A percentile compares a stretch with the other conserved stretches of the same genome.
phyloP scores from a whole-genome alignment of 1,139 yeast species.

The Lodderomyces theae region DNA sequence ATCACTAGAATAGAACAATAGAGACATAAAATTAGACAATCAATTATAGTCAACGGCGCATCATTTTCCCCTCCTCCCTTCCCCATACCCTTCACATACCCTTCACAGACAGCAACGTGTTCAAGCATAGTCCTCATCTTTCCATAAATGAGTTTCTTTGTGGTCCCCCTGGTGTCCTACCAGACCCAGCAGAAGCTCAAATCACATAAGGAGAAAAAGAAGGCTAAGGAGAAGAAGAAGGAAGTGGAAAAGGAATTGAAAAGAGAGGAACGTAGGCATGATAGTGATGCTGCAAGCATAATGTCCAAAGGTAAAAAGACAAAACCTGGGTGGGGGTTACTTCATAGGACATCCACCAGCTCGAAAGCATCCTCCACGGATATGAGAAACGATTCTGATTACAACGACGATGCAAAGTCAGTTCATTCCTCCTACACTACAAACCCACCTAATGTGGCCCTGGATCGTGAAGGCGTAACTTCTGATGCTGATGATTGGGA shows the following conservation, averaged over 20 bases:
- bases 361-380: constrained; percentile 6
- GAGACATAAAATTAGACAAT: too few species aligned
- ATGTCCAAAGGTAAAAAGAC: constrained; percentile 1
- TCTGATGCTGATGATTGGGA: constrained; percentile 1
- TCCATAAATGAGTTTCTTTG: constrained; percentile 35
- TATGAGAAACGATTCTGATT: constrained; percentile 1
- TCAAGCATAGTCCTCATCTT: too few species aligned
- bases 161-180: constrained; percentile 31
- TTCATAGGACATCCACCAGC: constrained; percentile 4
- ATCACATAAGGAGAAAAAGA: constrained; percentile 16
- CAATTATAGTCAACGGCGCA: too few species aligned
- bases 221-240: constrained; percentile 10
- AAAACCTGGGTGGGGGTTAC: constrained; percentile 2
- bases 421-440: constrained; percentile 1
- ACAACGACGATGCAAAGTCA: constrained; percentile 7
- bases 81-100: too few species aligned
- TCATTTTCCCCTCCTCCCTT: too few species aligned
- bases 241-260: constrained; percentile 10
- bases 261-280: constrained; percentile 2
- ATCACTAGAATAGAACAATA: background rate
- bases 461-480: background rate
- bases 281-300: background rate
- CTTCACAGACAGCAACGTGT: too few species aligned
- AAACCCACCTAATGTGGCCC: background rate
- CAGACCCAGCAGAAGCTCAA: constrained; percentile 34